Conservation (phyloP, 106 monocot genomes). For the Platanthera guangdongensis region DNA sequence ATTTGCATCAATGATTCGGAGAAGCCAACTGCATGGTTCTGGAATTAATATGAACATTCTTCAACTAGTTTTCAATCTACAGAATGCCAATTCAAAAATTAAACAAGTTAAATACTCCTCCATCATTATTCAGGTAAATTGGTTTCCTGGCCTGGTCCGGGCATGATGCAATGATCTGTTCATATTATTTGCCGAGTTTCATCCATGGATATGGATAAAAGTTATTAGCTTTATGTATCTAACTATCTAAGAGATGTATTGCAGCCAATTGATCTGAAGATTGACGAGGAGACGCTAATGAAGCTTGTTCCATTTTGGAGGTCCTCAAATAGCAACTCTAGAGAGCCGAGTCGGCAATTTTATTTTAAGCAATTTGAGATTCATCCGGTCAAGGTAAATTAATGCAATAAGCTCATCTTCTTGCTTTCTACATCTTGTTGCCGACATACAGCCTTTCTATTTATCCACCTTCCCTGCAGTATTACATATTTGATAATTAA, state of each 20-base stretch:
- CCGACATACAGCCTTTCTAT: not conserved
- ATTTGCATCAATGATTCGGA: conserved; percentile 76
- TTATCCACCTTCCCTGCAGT: not conserved
- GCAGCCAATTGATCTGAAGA: conserved; percentile 82
- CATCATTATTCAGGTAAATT: conserved; percentile 73
- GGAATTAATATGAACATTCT: conserved; percentile 42
- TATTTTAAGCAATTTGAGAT: conserved; percentile 91
- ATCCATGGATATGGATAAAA: not conserved
- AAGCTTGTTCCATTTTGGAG: conserved; percentile 83
- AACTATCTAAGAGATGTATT: not conserved
- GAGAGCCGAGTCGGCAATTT: conserved; percentile 37
- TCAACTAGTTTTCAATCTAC: conserved; percentile 29
- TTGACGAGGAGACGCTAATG: conserved; percentile 93
- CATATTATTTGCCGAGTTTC: not conserved
- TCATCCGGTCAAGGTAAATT: conserved; percentile 72
- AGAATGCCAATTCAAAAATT: conserved; percentile 39
- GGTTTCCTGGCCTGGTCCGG: not conserved
- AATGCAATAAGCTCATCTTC: not conserved
- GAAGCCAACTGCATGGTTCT: conserved; percentile 42
- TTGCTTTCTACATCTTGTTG: conserved; percentile 4
- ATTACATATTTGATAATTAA: not conserved
- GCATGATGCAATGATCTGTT: not conserved
- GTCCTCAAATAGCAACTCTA: conserved; percentile 51
- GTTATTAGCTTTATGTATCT: not conserved
- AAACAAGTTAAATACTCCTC: conserved; percentile 68